Evolutionary conservation across 1,284 basidiomycete species (phyloP).

Genomic region (Malassezia japonica): DNA sequence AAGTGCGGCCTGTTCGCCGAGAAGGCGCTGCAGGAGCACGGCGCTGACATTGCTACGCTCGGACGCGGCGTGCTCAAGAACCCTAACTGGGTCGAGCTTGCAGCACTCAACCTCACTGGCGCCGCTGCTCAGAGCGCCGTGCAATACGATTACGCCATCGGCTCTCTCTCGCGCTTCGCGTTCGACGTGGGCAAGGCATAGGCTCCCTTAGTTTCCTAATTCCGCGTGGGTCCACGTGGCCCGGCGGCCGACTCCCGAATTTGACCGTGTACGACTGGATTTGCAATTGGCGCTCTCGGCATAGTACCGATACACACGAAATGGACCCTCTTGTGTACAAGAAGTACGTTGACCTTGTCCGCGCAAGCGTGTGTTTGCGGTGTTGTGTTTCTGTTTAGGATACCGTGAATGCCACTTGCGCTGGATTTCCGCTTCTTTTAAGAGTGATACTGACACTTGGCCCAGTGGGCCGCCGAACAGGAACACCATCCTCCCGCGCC

Average conservation of each 20-base stretch:
- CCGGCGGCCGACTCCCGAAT: slow-evolving; percentile 6
- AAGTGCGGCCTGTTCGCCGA: slow-evolving; percentile 34
- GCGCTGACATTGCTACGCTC: slow-evolving; percentile 29
- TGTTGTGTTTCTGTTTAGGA: too few species aligned
- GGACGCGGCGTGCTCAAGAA: slow-evolving; percentile 32
- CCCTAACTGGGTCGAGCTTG: slow-evolving; percentile 35
- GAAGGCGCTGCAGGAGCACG: slow-evolving; percentile 22
- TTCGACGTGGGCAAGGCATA: too few species aligned
- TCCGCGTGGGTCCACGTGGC: slow-evolving; percentile 12
- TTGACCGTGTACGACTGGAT: background rate
- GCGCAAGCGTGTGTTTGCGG: background rate
- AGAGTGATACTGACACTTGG: background rate
- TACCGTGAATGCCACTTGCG: too few species aligned
- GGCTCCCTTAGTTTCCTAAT: too few species aligned
- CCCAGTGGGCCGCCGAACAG: too few species aligned
- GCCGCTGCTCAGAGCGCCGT: slow-evolving; percentile 4
- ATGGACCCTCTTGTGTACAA: slow-evolving; percentile 19
- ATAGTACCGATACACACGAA: background rate
- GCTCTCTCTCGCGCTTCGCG: background rate
- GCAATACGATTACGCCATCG: slow-evolving; percentile 9
- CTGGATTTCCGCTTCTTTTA: background rate
- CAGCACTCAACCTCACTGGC: slow-evolving; percentile 22
- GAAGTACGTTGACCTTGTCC: slow-evolving; percentile 9
- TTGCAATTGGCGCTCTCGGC: background rate
- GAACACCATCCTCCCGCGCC: slow-evolving; percentile 37